Percentiles rank a stretch among this genome's conserved stretches.
Conservation (phyloP, 331 rosid genomes). For the Stylosanthes scabra region DNA sequence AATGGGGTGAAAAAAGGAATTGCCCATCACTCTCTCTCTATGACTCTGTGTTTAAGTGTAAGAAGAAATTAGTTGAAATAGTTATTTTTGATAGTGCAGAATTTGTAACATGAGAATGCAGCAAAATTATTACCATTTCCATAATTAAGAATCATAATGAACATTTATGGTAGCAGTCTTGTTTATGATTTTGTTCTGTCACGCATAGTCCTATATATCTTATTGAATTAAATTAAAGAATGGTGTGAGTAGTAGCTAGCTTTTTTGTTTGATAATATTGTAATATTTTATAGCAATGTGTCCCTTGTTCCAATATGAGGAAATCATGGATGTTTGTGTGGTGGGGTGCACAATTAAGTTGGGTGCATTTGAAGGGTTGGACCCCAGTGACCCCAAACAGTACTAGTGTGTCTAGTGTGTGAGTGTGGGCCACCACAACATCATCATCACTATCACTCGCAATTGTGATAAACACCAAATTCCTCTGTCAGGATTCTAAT, state of each 20-base stretch:
- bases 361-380: conserved; percentile 26
- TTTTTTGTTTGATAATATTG: conserved; percentile 28
- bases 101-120: no score
- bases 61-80: no score
- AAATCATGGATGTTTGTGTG: conserved; percentile 55
- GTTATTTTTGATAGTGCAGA: no score
- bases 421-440: conserved; percentile 29
- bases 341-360: conserved; percentile 53
- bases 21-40: conserved; percentile 32
- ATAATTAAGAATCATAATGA: conserved; percentile 10
- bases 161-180: neutral
- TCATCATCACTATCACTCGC: conserved; percentile 35
- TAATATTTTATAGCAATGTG: neutral
- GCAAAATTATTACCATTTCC: neutral
- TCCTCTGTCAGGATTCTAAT: conserved; percentile 33
- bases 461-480: conserved; percentile 36
- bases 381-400: conserved; percentile 9
- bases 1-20: conserved; percentile 33
- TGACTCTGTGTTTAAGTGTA: conserved; percentile 2
- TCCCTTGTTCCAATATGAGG: conserved; percentile 39
- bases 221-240: conserved; percentile 17
- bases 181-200: conserved; percentile 21
- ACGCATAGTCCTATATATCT: conserved; percentile 21
- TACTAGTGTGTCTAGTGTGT: conserved; percentile 30
- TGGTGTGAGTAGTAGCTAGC: neutral